Evolutionary conservation across 2,329 filamentous ascomycete genomes (phyloP).

Genomic region (Pseudogymnoascus sp.): DNA sequence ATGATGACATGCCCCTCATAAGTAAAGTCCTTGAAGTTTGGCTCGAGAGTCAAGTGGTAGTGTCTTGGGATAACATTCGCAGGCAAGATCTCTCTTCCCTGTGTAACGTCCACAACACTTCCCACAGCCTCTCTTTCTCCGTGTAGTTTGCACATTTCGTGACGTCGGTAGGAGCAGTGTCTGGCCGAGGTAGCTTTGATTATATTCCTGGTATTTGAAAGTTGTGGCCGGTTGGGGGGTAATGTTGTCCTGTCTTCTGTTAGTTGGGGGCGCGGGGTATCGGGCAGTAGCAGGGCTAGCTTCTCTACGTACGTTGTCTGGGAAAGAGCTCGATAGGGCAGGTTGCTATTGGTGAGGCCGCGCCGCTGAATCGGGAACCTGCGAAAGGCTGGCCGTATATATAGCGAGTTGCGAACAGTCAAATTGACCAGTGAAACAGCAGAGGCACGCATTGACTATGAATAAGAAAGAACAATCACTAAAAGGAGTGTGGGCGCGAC

Average conservation of each 20-base stretch:
- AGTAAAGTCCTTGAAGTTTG: slow-evolving; percentile 77
- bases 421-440: slow-evolving; percentile 6
- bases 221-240: slow-evolving; percentile 18
- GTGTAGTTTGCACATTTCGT: slow-evolving; percentile 60
- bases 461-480: slow-evolving; percentile 6
- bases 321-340: slow-evolving; percentile 5
- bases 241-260: slow-evolving; percentile 17
- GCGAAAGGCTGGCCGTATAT: slow-evolving; percentile 1
- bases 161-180: slow-evolving; percentile 66
- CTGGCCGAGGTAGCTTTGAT: slow-evolving; percentile 27
- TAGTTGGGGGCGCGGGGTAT: slow-evolving; percentile 1
- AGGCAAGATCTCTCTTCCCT: slow-evolving; percentile 76
- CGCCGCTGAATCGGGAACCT: slow-evolving; percentile 5
- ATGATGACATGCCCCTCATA: slow-evolving; percentile 80
- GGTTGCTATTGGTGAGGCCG: slow-evolving; percentile 7
- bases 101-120: slow-evolving; percentile 49
- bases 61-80: slow-evolving; percentile 86
- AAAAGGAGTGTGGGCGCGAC: slow-evolving; percentile 2
- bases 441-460: slow-evolving; percentile 8
- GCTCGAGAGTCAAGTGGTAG: slow-evolving; percentile 87
- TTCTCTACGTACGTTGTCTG: slow-evolving; percentile 5
- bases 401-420: slow-evolving; percentile 6
- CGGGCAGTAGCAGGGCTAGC: slow-evolving; percentile 6
- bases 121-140: slow-evolving; percentile 45
- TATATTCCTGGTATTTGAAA: slow-evolving; percentile 16